These are phyloP conservation scores for Sphaerulina populicola DNA, from an alignment of 2,329 filamentous ascomycete species.

Conservation along the genomic window DNA sequence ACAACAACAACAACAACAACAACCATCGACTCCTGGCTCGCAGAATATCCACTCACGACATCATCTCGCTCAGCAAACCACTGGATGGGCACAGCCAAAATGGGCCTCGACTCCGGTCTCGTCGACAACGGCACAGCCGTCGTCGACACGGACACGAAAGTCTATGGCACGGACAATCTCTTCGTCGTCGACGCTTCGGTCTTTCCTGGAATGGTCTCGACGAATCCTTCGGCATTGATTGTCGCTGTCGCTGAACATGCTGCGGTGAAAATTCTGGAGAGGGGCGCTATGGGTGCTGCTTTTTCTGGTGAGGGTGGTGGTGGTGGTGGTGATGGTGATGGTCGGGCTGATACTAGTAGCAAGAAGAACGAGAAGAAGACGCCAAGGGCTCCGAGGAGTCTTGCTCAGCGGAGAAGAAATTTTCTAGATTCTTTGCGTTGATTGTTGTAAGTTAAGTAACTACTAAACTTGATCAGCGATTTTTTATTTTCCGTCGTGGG, in stretches of 20 bases:
- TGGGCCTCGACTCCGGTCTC: conserved; percentile 40
- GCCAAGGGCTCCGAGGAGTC: no score
- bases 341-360: no score
- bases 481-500: no score
- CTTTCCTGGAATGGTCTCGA: conserved; percentile 60
- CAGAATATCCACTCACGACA: conserved; percentile 40
- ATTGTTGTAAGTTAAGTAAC: no score
- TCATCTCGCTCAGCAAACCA: conserved; percentile 39
- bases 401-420: no score
- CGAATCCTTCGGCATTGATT: conserved; percentile 59
- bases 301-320: no score
- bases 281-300: no score
- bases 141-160: conserved; percentile 45
- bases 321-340: no score
- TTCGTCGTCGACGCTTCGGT: conserved; percentile 62
- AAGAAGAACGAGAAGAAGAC: no score
- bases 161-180: conserved; percentile 57
- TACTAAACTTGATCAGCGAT: no score
- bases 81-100: conserved; percentile 38
- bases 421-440: no score
- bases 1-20: conserved; percentile 9
- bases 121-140: conserved; percentile 39
- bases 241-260: conserved; percentile 58
- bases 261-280: conserved; percentile 44
- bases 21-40: conserved; percentile 48